A percentile compares a stretch with the other conserved stretches of the same genome.
Evolutionary conservation across 2,329 filamentous ascomycete species (phyloP).

Genomic region (Trichoderma sp.): DNA sequence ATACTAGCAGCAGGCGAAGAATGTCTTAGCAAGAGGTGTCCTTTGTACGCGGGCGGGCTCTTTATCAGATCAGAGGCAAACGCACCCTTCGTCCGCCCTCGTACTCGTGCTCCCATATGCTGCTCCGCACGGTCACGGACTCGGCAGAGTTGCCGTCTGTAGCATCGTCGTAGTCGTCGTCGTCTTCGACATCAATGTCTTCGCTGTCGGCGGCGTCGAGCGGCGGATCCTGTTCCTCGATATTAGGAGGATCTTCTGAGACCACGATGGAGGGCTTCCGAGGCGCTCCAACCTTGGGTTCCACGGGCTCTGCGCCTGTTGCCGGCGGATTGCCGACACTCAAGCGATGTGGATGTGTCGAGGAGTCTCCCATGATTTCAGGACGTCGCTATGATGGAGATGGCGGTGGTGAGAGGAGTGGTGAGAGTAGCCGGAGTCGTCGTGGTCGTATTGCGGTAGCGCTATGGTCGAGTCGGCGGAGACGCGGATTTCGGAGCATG

Average conservation of each 20-base stretch:
- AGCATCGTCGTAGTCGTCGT: conserved; percentile 20
- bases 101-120: conserved; percentile 29
- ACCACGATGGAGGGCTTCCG: conserved; percentile 1
- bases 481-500: too few relatives aligned
- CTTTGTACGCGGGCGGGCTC: too few relatives aligned
- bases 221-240: conserved; percentile 24
- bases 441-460: background rate
- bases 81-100: conserved; percentile 28
- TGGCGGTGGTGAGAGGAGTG: background rate
- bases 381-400: background rate
- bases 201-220: conserved; percentile 24
- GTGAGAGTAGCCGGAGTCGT: background rate
- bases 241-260: conserved; percentile 17
- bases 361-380: conserved; percentile 17
- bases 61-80: background rate
- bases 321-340: conserved; percentile 11
- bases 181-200: conserved; percentile 5
- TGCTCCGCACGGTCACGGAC: conserved; percentile 23
- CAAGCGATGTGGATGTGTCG: background rate
- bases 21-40: background rate
- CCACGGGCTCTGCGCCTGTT: conserved; percentile 4
- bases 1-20: conserved; percentile 32
- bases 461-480: too few relatives aligned
- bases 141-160: conserved; percentile 12
- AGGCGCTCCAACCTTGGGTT: conserved; percentile 22